Base-by-base conservation (phyloP, 1,284 basidiomycete species). In the Ustilago crameri region DNA sequence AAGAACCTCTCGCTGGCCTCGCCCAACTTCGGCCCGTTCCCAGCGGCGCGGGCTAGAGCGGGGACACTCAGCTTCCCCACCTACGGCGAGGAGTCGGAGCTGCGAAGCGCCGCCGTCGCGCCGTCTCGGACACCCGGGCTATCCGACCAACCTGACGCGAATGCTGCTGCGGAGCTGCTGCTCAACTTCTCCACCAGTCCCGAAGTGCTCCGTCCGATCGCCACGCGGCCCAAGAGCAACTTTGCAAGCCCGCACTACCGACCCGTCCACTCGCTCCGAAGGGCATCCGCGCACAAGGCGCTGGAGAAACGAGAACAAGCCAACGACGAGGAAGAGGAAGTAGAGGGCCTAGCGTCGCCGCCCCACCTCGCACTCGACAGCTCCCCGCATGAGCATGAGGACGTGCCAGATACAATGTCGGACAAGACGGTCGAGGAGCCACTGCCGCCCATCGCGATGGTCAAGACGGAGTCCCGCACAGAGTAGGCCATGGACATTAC, bases 181-280 rank as follows among this genome's bases (percentile, higher is more conserved):
- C 58, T 77, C 43, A 62, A 68, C 48, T 72, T 77, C 22, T 66
- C 61, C 27, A 75, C 75, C 22, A 69, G 65, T 10, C 75, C 75
- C 3, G 75, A 77, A 51, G 69, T 75, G 14, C 32, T 75, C 3
- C 57, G 74, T 10, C 70, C 74, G 3, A 41, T 69, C 18, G 12
- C 30, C 30, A 30, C 30, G n/a, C n/a, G n/a, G n/a, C n/a, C n/a
- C 24, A n/a, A 57, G 2, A 51, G 43, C 35, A 42, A 37, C 2
- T 63, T 52, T 15, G 48, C 54, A 15, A 62, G 57, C 3, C 62
- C 58, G 1, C 62, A 66, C 20, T 62, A 62, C 18, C 37, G 48
- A n/a, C 58, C 69, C 0, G 20, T 45, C 10, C 44, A n/a, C 43
- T 45, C 20, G 10, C 27, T 23, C 10, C 26, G n/a, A n/a, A n/a